Evolutionary conservation across 2,329 filamentous ascomycete genomes (phyloP), one percentile per base, ranked within the genome.

Genomic region (Phyllosticta capitalensis): DNA sequence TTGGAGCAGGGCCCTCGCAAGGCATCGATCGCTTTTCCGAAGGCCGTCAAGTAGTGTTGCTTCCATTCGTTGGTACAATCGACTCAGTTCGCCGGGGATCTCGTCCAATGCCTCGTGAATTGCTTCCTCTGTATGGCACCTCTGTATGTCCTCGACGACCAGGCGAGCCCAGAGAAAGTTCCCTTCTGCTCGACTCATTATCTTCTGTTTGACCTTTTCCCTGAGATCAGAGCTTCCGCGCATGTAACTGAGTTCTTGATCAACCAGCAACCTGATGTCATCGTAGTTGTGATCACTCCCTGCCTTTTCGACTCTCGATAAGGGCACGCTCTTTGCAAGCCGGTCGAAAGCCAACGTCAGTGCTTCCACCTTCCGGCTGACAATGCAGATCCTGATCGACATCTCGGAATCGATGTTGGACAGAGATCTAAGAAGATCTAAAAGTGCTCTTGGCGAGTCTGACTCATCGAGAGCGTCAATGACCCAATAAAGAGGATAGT

Each of bases 381-480:
- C 12, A 51, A 56, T 20, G n/a, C 38, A 33, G 12, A 56, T 26
- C 12, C 30, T 9, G 12, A 56, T 33, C 9, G 24, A 9, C 1
- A 45, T 26, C 24, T 24, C n/a, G n/a, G 21, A 20, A 12, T 51
- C 6, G 54, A 49, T n/a, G n/a, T n/a, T n/a, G 19, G 54, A 56
- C 14, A 56, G 12, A 20, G 2, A 14, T 20, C 14, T n/a, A 10
- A 56, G 19, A n/a, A 56, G 24, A 4, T 64, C 63, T 0, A 74
- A 52, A 1, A 75, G 17, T 1, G 64, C 38, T 6, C 59, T n/a
- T 5, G 72, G 58, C 14, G 66, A 19, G 21, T 73, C 67, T 19
- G 67, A 66, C 53, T 77, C 73, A 55, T 76, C 73, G 1, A 76
- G 28, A 1, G 66, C 74, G 65, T 77, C 74, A 52, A 76, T 69